Base-by-base conservation (phyloP, 148 eudicot species). In the Chenopodium berlandieri region DNA sequence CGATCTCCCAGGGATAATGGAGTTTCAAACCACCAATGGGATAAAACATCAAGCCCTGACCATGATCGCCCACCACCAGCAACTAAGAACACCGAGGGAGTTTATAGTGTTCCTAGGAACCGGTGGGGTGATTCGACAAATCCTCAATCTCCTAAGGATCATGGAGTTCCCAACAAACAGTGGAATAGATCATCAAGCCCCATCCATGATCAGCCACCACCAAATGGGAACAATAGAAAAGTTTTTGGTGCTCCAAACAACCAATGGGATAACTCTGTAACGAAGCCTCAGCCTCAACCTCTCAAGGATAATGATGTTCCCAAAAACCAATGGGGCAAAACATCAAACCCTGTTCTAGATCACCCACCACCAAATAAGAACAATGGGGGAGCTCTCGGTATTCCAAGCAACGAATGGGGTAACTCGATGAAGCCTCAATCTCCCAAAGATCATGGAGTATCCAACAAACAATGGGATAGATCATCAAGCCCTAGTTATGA, bases 141-240 rank as follows among this genome's bases (percentile, higher is more conserved):
- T 0, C 22, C 82, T 32, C 46, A 54, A 14, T 31, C 22, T 56
- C 30, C 50, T 0, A 22, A 54, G 79, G 25, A 31, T 62, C 72
- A 78, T 65, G 79, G 81, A 68, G 54, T 75, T 56, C 52, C 76
- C 1, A 66, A 65, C 71, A 66, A 65, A 72, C 72, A 52, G 66
- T 54, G 79, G 86, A 14, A 37, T 9, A 79, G 56, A 58, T 62
- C 80, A 68, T 71, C 76, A 19, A 81, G 27, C 65, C 86, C 67
- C 9, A 46, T 13, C 12, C 27, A 80, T 23, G 71, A 77, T 73
- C 81, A 67, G 11, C 44, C 85, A 16, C 75, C 32, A 64, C 76
- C 58, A 9, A 20, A 56, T 44, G 47, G 11, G 75, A 73, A 75
- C 71, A 64, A n/a, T 25, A 9, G 65, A 30, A 9, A 46, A 63